Conservation (phyloP, 2,329 filamentous ascomycete species). For the Pseudonectria foliicola region DNA sequence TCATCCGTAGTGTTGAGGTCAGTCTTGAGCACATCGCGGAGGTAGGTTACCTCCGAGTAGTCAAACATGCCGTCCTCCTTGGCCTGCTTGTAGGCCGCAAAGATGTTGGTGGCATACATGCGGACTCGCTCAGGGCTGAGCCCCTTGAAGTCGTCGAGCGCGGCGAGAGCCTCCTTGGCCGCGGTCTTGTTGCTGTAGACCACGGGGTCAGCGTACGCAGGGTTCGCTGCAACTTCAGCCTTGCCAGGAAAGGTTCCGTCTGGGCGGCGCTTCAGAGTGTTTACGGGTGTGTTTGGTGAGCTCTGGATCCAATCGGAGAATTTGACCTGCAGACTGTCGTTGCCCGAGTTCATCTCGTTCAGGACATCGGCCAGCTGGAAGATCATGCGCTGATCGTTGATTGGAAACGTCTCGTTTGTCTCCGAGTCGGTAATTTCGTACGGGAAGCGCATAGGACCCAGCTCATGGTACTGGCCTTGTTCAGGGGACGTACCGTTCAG, state of each 20-base stretch:
- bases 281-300: too few species aligned
- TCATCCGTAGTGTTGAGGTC: conserved; percentile 32
- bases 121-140: conserved; percentile 15
- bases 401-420: conserved; percentile 46
- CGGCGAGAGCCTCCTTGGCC: conserved; percentile 13
- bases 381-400: conserved; percentile 58
- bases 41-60: conserved; percentile 23
- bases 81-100: conserved; percentile 24
- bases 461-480: conserved; percentile 50
- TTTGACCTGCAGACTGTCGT: conserved; percentile 42
- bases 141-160: conserved; percentile 21
- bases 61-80: conserved; percentile 23
- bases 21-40: conserved; percentile 27
- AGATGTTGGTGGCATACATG: conserved; percentile 21
- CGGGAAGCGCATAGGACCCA: conserved; percentile 61
- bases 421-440: conserved; percentile 41
- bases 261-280: conserved; percentile 16
- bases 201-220: conserved; percentile 7
- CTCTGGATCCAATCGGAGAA: conserved; percentile 58
- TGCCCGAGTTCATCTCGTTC: conserved; percentile 51
- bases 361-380: conserved; percentile 56
- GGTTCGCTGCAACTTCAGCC: conserved; percentile 17
- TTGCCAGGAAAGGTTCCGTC: conserved; percentile 21
- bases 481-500: conserved; percentile 27
- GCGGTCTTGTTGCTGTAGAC: conserved; percentile 20